These are phyloP conservation scores for Lizonia empirigonia DNA, from an alignment of 2,329 filamentous ascomycete species.

Conservation along the genomic window DNA sequence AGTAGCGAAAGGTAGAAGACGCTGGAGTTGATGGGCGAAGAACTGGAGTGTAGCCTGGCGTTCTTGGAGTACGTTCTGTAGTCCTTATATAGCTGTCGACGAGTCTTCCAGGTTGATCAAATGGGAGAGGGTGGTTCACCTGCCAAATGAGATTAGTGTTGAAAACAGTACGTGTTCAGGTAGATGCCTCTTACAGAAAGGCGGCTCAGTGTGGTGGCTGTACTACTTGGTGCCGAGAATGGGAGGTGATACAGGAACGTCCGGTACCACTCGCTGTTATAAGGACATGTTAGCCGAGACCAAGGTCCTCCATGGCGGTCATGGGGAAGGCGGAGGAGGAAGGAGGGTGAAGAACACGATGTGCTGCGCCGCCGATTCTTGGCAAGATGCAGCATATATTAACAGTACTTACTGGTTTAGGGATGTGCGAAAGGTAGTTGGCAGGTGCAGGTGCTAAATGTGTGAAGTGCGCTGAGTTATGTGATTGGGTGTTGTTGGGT, in stretches of 20 bases:
- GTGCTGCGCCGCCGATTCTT: slow-evolving; percentile 31
- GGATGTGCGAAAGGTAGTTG: slow-evolving; percentile 32
- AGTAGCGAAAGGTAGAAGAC: slow-evolving; percentile 20
- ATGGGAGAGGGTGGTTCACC: slow-evolving; percentile 29
- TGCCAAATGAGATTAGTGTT: slow-evolving; percentile 39
- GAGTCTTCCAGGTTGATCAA: slow-evolving; percentile 14
- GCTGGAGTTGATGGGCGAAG: slow-evolving; percentile 27
- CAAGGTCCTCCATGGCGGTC: slow-evolving; percentile 15
- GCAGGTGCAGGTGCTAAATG: slow-evolving; percentile 13
- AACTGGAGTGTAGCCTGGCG: slow-evolving; percentile 38
- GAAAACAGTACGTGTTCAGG: slow-evolving; percentile 20
- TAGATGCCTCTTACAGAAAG: slow-evolving; percentile 21
- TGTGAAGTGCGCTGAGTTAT: slow-evolving; percentile 19
- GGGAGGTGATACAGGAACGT: slow-evolving; percentile 39
- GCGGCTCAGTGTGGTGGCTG: slow-evolving; percentile 35
- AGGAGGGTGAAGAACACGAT: slow-evolving; percentile 16
- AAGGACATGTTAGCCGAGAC: slow-evolving; percentile 34
- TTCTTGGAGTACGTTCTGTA: slow-evolving; percentile 14
- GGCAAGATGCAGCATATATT: slow-evolving; percentile 40
- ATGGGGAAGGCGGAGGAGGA: slow-evolving; percentile 24
- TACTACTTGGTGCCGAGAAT: slow-evolving; percentile 34
- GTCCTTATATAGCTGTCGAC: slow-evolving; percentile 40
- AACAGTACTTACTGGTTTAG: slow-evolving; percentile 40
- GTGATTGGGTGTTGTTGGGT: slow-evolving; percentile 24
- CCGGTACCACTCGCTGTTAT: slow-evolving; percentile 30